Base-by-base conservation (phyloP, 2,329 filamentous ascomycete genomes). In the Fusarium haematococcum region DNA sequence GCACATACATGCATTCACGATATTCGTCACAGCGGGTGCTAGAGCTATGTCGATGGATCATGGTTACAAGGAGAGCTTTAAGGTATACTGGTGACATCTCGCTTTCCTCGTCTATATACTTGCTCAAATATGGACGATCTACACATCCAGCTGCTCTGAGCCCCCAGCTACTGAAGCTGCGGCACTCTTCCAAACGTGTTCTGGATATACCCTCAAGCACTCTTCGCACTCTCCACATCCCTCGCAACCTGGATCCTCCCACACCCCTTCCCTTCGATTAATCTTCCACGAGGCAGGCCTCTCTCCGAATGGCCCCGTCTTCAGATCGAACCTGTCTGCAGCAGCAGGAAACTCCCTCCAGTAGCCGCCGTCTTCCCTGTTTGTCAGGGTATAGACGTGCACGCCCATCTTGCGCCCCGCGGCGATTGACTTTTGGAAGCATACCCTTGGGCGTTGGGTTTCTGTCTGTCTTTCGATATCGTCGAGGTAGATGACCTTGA, bases 311-410 rank as follows among this genome's bases (percentile, higher is more conserved):
- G 45, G 41, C 0, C 68, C 64, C 2, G 73, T 72, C 32, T 69
- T 77, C 8, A 77, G 6, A 27, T 73, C 68, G n/a, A 64, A 77
- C 5, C 18, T 30, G 11, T 76, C 73, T 5, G 66, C 75, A 4
- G 37, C 66, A 13, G 45, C 64, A 3, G 68, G 70, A 6, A 76
- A 77, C 0, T 57, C 65, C n/a, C 23, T 73, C 75, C 73, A 72
- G 13, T 71, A 37, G 4, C 50, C 63, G 0, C 41, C 61, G 7
- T 77, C 75, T 1, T 69, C 57, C 30, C 37, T 62, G 3, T 77
- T 73, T 39, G 64, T 74, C 6, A 69, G 2, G 4, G 68, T 77
- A 4, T 54, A 54, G 13, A 77, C 66, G 4, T 68, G 59, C 2
- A 77, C 73, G 0, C 65, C 68, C 5, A 62, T 32, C 4, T 50